Evolutionary conservation across 1,284 basidiomycete genomes (phyloP), one percentile per base, ranked within the genome.

Genomic region (Inonotus obliquus): DNA sequence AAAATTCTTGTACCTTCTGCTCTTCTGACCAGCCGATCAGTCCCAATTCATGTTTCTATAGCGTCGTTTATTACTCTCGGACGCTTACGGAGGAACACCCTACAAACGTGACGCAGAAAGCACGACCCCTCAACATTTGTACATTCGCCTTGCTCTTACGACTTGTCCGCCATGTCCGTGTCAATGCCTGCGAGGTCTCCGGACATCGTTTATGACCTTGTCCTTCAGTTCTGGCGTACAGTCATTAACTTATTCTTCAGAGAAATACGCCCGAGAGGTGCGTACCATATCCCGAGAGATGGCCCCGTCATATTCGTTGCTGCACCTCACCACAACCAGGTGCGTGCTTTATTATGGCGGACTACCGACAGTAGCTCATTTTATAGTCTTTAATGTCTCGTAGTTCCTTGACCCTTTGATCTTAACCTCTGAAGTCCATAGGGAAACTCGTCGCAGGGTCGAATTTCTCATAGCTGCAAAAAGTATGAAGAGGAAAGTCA

Each of bases 221-320:
- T 82, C 19, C 81, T 93, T 72, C 69, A 87, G 44, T 89, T 92
- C 74, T 92, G 92, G 92, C 79, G 89, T 62, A 79, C 87, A 23
- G 84, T 99, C 65, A 93, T 92, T 69, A 94, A 93, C 75, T 89
- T 99, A 69, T 99, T 99, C 82, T 99, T 99, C 80, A 82, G 97
- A 65, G 96, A 99, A 77, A 91, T 99, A 69, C 84, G 96, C 65
- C 94, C 96, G 1, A 82, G 97, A 73, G 94, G 97, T 56, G 91
- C 96, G 45, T 98, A 92, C 82, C 92, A 98, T 70, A 94, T 99
- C 58, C 97, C 97, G 38, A 81, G 82, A 63, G 84, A 93, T 65
- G 97, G 95, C 0, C 93, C 97, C 6, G 86, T 98, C 67, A 95
- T 99, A 70, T 98, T 99, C 76, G 96, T 97, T 57, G 94, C 85